Base-by-base conservation (phyloP, 495 filamentous ascomycete genomes). In the Sabuloglossum arenarium region DNA sequence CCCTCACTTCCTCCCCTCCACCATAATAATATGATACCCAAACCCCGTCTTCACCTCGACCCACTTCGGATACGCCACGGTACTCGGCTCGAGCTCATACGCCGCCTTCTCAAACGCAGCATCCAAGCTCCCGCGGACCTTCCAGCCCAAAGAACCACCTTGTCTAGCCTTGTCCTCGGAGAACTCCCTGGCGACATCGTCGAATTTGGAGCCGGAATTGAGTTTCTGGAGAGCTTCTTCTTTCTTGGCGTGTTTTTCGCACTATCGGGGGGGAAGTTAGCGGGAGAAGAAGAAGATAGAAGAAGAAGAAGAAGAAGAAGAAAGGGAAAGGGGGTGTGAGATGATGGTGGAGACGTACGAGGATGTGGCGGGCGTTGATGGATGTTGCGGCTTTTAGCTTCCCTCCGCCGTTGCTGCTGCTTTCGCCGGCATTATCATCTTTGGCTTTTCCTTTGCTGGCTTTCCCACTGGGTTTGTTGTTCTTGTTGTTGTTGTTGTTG, bases 1-100 rank as follows among this genome's bases (percentile, higher is more conserved):
- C 24, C 3, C 14, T 56, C 42, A 85, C 63, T 82, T 82, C 63
- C 82, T 68, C 28, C 80, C 83, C 61, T 82, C 84, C 3, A 94
- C 86, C 81, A 94, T 91, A 56, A 95, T 81, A 55, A 94, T 80
- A 69, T 96, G 89, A 73, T 94, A 94, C n/a, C 89, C 89, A 70
- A 81, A 81, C 9, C 74, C 72, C 2, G 87, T 90, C 72, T 93
- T 94, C 30, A 79, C 82, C 69, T 93, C 85, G 14, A 69, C 85
- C 64, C 76, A 85, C 63, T 81, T 83, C 6, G 88, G 86, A 57
- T 73, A 85, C 12, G 64, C 75, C n/a, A 81, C 86, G 23, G 83
- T 82, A 65, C 84, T 88, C 0, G 79, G 71, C 60, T 86, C 82
- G 39, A 96, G 72, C 24, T 80, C 80, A 62, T 82, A 94, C 10